A percentile compares a stretch with the other conserved stretches of the same genome.
These are phyloP conservation scores for Trichosporon coremiiforme DNA, from an alignment of 1,284 basidiomycete genomes.

Conservation along the genomic window DNA sequence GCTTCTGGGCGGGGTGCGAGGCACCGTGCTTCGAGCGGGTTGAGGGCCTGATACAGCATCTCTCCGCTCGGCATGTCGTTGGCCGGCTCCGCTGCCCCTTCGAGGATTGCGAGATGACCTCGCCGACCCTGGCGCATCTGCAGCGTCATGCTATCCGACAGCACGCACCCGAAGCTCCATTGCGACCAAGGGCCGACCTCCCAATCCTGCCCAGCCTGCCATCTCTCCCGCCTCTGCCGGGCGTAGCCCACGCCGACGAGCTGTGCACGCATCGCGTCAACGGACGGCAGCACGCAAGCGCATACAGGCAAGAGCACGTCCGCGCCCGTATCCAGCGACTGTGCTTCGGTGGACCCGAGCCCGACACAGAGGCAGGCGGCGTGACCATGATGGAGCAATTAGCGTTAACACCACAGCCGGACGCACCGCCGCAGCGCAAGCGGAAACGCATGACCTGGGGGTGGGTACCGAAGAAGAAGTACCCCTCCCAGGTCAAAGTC, in stretches of 20 bases:
- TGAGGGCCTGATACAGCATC: slow-evolving; percentile 39
- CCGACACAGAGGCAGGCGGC: neutral
- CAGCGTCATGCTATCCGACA: slow-evolving; percentile 7
- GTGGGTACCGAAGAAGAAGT: neutral
- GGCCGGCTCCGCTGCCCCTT: slow-evolving; percentile 40
- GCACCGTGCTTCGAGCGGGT: slow-evolving; percentile 38
- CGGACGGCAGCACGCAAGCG: neutral
- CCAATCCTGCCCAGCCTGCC: neutral
- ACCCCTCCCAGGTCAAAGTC: neutral
- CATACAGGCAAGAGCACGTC: slow-evolving; percentile 5
- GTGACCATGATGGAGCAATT: slow-evolving; percentile 13
- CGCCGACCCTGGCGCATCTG: slow-evolving; percentile 40
- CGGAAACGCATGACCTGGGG: slow-evolving; percentile 31
- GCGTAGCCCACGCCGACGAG: neutral
- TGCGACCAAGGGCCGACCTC: neutral
- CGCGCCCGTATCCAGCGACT: slow-evolving; percentile 8
- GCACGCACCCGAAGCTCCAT: slow-evolving; percentile 32
- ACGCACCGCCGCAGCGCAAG: slow-evolving; percentile 14
- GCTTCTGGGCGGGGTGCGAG: slow-evolving; percentile 43
- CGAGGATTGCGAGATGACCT: slow-evolving; percentile 36
- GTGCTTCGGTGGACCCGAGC: slow-evolving; percentile 12
- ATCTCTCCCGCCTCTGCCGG: neutral
- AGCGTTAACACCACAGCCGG: slow-evolving; percentile 1
- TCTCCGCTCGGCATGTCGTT: slow-evolving; percentile 42
- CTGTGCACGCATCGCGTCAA: neutral